phyloP scores from a whole-genome alignment of 2,329 filamentous ascomycete species.

The Penicillium paneum region DNA sequence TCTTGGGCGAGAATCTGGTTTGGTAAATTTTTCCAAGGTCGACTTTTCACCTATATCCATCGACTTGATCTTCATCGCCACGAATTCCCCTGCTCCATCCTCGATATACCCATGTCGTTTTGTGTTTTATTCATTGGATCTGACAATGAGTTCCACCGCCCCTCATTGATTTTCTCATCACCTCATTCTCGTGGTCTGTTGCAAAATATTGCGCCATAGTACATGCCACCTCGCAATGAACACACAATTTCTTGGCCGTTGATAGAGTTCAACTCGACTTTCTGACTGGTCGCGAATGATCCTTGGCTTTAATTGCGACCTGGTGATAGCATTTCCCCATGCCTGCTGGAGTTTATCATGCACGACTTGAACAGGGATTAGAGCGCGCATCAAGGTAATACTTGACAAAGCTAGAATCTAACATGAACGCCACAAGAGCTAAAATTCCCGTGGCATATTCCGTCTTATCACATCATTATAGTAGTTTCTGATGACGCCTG shows the following conservation, averaged over 20 bases:
- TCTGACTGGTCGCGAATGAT: background rate
- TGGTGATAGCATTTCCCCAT: background rate
- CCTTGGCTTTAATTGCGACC: background rate
- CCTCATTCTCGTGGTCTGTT: conserved; percentile 1
- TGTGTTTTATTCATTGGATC: background rate
- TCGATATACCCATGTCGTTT: background rate
- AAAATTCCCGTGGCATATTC: background rate
- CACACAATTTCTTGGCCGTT: conserved; percentile 3
- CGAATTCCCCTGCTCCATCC: background rate
- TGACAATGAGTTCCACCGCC: background rate
- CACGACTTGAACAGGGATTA: background rate
- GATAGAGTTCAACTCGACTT: background rate
- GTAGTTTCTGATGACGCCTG: background rate
- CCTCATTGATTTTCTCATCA: background rate
- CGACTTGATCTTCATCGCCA: background rate
- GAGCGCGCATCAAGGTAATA: background rate
- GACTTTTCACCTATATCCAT: background rate
- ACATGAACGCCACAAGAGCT: background rate
- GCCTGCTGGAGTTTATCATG: background rate
- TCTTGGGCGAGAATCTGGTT: background rate
- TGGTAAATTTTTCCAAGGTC: background rate
- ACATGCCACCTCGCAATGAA: background rate
- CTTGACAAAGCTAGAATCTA: background rate
- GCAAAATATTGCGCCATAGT: conserved; percentile 10
- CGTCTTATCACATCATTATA: background rate